Evolutionary conservation across 2,329 filamentous ascomycete species (phyloP), one percentile per base, ranked within the genome.

Genomic region (Huntiella savannae): DNA sequence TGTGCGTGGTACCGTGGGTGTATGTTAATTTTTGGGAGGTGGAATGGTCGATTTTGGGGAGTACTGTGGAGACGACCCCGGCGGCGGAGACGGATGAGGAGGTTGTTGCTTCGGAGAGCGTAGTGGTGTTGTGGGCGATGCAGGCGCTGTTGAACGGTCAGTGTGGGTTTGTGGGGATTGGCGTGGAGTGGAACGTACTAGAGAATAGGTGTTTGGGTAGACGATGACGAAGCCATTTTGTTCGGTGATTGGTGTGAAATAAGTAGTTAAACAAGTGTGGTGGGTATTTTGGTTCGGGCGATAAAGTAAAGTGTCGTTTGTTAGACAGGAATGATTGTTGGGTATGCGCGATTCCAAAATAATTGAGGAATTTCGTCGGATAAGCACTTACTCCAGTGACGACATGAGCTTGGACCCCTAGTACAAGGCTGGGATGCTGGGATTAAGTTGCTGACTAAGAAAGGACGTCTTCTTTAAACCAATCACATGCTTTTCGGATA

Each of bases 41-140:
- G 52, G 69, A 65, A 66, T 98, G 91, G 47, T 73, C 71, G 68
- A 98, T 93, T 62, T 94, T 94, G 49, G 92, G 91, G 39, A 98
- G 84, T 66, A 98, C 86, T 55, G 95, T 70, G 39, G 86, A 91
- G 54, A 88, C 85, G 55, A 96, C 81, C 10, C 81, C 86, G 4
- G 85, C 86, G 48, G 84, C 82, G 54, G 84, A 77, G 37, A 80
- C 84, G 7, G 82, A 79, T 51, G 86, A 82, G 2, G 85, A 85
- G 33, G 84, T 79, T 42, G 85, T 92, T 67, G 92, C 88, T 66
- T 98, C 91, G 57, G 83, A 68, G 51, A 98, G 78, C 63, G 98
- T 94, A 40, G 87, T 96, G 47, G 77, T 83, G 58, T 91, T 80
- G 66, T 96, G 79, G 43, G 91, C 86, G 62, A 98, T 91, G 67